Conservation (phyloP, 2,329 filamentous ascomycete genomes). For the Ophiostoma pallidulum region DNA sequence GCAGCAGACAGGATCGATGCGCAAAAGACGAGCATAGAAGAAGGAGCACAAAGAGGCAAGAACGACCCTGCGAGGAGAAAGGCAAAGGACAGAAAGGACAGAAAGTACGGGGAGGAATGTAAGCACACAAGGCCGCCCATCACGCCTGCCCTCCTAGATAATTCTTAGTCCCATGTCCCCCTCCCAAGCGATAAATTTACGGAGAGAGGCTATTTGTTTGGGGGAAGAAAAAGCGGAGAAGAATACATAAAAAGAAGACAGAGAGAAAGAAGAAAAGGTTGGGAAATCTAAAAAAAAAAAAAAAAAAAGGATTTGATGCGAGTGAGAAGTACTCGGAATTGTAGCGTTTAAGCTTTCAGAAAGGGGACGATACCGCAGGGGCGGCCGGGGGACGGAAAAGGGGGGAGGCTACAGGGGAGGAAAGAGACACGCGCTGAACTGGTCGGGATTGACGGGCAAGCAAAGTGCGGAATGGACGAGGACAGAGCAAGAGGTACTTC, state of each 20-base stretch:
- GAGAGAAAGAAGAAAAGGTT: not conserved
- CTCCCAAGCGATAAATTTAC: slow-evolving; percentile 1
- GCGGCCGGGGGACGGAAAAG: not conserved
- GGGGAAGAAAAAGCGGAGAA: slow-evolving; percentile 6
- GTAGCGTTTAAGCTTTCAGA: slow-evolving; percentile 9
- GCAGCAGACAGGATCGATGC: not conserved
- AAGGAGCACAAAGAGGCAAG: slow-evolving; percentile 6
- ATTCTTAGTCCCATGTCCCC: slow-evolving; percentile 5
- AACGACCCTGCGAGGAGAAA: not conserved
- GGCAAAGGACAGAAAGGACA: not conserved
- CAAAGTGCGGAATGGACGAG: slow-evolving; percentile 40
- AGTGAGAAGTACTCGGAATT: not conserved
- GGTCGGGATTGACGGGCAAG: slow-evolving; percentile 30
- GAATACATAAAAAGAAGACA: slow-evolving; percentile 9
- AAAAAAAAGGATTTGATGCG: too few species aligned
- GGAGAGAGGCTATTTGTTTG: too few species aligned
- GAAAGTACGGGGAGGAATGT: slow-evolving; percentile 3
- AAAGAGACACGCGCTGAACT: slow-evolving; percentile 20
- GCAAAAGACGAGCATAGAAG: slow-evolving; percentile 1
- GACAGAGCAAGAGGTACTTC: slow-evolving; percentile 32
- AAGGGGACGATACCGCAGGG: not conserved
- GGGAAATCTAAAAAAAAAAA: too few species aligned
- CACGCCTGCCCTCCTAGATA: slow-evolving; percentile 10
- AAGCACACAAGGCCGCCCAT: not conserved
- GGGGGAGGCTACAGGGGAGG: not conserved